phyloP scores from a whole-genome alignment of 495 filamentous ascomycete genomes.

The Xanthoparmelia taractica region DNA sequence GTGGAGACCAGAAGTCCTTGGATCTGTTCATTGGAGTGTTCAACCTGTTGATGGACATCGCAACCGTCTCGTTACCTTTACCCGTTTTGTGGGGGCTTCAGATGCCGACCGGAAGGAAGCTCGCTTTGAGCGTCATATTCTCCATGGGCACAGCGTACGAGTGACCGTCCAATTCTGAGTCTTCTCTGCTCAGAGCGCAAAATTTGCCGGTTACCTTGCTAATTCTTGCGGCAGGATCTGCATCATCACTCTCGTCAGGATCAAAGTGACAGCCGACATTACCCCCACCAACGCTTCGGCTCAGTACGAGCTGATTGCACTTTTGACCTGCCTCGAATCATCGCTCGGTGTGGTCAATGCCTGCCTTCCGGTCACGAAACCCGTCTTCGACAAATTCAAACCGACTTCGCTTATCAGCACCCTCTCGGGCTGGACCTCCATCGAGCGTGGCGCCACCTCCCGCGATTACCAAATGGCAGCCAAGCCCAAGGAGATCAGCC shows the following conservation, averaged over 20 bases:
- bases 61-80: slow-evolving; percentile 37
- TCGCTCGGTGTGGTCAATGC: slow-evolving; percentile 18
- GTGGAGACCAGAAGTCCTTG: slow-evolving; percentile 29
- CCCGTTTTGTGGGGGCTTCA: slow-evolving; percentile 37
- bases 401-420: neutral
- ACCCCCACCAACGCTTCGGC: slow-evolving; percentile 1
- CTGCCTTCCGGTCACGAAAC: slow-evolving; percentile 21
- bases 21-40: slow-evolving; percentile 30
- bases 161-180: neutral
- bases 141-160: slow-evolving; percentile 20
- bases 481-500: neutral
- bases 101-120: slow-evolving; percentile 32
- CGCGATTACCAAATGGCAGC: neutral
- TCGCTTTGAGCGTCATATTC: slow-evolving; percentile 23
- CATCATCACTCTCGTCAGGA: slow-evolving; percentile 15
- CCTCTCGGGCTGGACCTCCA: neutral
- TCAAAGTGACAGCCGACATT: slow-evolving; percentile 17
- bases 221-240: slow-evolving; percentile 13
- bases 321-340: slow-evolving; percentile 17
- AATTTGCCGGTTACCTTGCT: neutral
- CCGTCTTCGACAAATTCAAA: slow-evolving; percentile 14
- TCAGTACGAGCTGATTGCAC: slow-evolving; percentile 14
- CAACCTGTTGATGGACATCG: slow-evolving; percentile 33
- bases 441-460: neutral
- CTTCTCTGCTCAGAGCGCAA: neutral